A percentile compares a stretch with the other conserved stretches of the same genome.
Conservation (phyloP, 768 basidiomycete genomes). For the Amanita inopinata region DNA sequence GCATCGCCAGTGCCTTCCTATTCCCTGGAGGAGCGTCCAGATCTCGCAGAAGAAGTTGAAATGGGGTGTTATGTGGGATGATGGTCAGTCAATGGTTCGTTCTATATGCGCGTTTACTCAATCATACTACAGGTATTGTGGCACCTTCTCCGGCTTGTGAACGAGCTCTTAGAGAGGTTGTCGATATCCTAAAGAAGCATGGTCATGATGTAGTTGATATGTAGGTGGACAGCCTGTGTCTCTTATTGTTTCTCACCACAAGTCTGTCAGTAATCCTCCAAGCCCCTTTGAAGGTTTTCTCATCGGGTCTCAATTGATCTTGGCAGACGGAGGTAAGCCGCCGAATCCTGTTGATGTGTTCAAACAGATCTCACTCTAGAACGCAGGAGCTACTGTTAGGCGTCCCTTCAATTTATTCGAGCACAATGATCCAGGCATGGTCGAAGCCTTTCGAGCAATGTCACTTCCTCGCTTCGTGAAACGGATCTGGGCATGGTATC, state of each 20-base stretch:
- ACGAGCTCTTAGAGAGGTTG: slow-evolving; percentile 41
- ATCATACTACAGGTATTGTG: slow-evolving; percentile 34
- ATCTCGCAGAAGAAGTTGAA: slow-evolving; percentile 25
- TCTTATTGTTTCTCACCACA: background rate
- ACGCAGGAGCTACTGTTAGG: slow-evolving; percentile 19
- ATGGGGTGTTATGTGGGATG: slow-evolving; percentile 57
- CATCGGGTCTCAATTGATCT: slow-evolving; percentile 40
- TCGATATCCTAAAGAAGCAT: slow-evolving; percentile 29
- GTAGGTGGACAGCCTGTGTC: slow-evolving; percentile 19
- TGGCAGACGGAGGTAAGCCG: slow-evolving; percentile 38
- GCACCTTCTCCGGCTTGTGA: slow-evolving; percentile 48
- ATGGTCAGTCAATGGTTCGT: slow-evolving; percentile 32
- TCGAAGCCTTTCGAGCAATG: slow-evolving; percentile 27
- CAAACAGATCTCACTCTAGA: background rate
- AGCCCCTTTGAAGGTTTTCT: slow-evolving; percentile 42
- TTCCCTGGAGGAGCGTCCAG: slow-evolving; percentile 29
- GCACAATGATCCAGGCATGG: slow-evolving; percentile 39
- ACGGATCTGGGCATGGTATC: slow-evolving; percentile 38
- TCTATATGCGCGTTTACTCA: background rate
- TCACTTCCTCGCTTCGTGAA: slow-evolving; percentile 38
- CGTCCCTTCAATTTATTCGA: slow-evolving; percentile 30
- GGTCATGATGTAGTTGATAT: slow-evolving; percentile 42
- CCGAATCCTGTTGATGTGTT: background rate
- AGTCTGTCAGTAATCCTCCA: slow-evolving; percentile 25
- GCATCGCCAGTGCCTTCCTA: slow-evolving; percentile 29